phyloP scores from a whole-genome alignment of 2,329 filamentous ascomycete species.

The Ceratocystis eucalypticola region DNA sequence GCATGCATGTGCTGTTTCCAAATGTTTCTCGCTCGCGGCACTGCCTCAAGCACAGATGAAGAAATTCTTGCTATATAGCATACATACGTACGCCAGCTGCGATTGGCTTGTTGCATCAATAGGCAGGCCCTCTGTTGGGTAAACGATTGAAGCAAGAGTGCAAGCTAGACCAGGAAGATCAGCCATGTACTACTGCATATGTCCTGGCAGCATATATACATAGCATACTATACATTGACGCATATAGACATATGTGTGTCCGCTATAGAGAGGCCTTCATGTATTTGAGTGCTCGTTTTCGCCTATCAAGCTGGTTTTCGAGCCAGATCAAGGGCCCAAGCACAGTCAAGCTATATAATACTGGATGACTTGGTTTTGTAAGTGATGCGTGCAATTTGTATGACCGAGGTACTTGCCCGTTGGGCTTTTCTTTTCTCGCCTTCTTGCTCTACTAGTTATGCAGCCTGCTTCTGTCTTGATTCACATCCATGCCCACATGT shows the following conservation, averaged over 20 bases:
- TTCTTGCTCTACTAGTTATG: neutral
- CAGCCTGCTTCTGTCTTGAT: neutral
- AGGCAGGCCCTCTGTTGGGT: neutral
- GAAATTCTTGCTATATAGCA: neutral
- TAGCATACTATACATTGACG: neutral
- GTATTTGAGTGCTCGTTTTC: neutral
- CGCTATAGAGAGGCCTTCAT: neutral
- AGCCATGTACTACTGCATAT: neutral
- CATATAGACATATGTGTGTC: neutral
- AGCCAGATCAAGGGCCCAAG: neutral
- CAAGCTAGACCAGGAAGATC: no score
- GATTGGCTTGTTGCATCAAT: neutral
- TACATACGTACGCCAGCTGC: neutral
- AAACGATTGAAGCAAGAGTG: neutral
- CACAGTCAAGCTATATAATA: neutral
- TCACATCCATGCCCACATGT: neutral
- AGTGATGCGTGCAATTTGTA: neutral
- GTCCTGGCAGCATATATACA: neutral
- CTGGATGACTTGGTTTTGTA: neutral
- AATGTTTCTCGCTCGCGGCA: neutral
- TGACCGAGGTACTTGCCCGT: neutral
- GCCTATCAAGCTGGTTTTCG: neutral
- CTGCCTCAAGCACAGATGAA: conserved; percentile 3
- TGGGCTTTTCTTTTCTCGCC: neutral
- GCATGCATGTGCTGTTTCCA: neutral